Base-by-base conservation (phyloP, 2,329 filamentous ascomycete genomes). In the Talaromyces sp. region DNA sequence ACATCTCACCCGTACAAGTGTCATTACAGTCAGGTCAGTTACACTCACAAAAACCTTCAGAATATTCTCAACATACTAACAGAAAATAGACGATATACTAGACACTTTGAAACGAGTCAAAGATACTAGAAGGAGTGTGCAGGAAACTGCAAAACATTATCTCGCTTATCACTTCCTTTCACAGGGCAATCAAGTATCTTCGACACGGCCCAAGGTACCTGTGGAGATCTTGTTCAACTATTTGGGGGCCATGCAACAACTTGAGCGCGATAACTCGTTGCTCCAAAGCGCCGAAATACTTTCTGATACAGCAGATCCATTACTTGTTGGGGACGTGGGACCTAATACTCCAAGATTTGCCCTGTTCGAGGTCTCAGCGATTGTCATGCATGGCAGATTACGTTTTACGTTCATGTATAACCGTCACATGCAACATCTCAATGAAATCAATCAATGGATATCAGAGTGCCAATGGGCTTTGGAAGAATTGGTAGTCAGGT, bases 331-430 rank as follows among this genome's bases (percentile, higher is more conserved):
- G 5, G 79, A 82, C 62, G 77, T 80, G 55, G 79, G 79, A 8
- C 67, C 71, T 42, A 68, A 75, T 2, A 79, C 79, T 14, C 77
- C 77, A 18, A 76, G 80, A 5, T 80, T 81, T 63, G 79, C 76
- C 4, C 72, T 84, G 0, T 81, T 85, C 61, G 82, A 85, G 64
- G 81, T 83, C 40, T 81, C 80, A 0, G 81, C 81, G 0, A 78
- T 81, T 59, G 75, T 82, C 3, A 77, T 79, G 7, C 73, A 77
- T 56, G 80, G 78, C 0, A 72, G 70, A 16, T 72, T 84, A 30
- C 76, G 79, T 9, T 80, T 83, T 59, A 78, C 76, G 0, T 83
- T 84, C 66, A 80, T 80, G 0, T 83, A 80, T 69, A 83, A 82
- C 64, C 72, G 74, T 9, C 69, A 75, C 36, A 82, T 82, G 78